Conservation (phyloP, 345 rosid species). For the Lepidium africanum region DNA sequence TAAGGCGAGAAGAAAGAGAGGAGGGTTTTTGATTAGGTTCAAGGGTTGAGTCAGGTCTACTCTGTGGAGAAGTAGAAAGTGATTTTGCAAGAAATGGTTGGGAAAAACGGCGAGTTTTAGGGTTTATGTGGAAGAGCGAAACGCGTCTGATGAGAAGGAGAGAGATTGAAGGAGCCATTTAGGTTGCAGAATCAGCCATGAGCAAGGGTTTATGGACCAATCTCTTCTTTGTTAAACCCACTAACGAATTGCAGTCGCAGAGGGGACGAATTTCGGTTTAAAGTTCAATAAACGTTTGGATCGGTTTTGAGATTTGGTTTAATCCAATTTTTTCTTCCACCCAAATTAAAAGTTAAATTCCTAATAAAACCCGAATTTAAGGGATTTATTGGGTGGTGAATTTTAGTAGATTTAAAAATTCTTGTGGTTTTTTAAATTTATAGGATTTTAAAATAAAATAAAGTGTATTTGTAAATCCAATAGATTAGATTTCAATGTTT, state of each 20-base stretch:
- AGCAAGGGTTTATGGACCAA: neutral
- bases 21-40: constrained; percentile 37
- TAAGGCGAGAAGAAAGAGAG: constrained; percentile 81
- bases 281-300: neutral
- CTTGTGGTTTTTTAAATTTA: no score
- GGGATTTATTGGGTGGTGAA: no score
- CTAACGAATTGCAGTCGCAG: neutral
- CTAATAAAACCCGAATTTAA: no score
- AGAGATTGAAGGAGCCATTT: constrained; percentile 37
- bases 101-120: constrained; percentile 19
- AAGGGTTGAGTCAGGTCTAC: constrained; percentile 17
- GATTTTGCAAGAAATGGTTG: constrained; percentile 12
- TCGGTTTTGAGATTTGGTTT: neutral
- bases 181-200: constrained; percentile 8
- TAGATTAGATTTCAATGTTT: no score
- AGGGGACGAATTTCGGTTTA: neutral
- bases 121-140: constrained; percentile 15
- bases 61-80: constrained; percentile 29
- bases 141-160: constrained; percentile 46
- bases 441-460: no score
- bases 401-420: no score
- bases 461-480: no score
- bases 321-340: neutral
- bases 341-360: no score
- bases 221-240: neutral